Conservation (phyloP, 352 stramenopile species). For the Globisporangium takayamanum region DNA sequence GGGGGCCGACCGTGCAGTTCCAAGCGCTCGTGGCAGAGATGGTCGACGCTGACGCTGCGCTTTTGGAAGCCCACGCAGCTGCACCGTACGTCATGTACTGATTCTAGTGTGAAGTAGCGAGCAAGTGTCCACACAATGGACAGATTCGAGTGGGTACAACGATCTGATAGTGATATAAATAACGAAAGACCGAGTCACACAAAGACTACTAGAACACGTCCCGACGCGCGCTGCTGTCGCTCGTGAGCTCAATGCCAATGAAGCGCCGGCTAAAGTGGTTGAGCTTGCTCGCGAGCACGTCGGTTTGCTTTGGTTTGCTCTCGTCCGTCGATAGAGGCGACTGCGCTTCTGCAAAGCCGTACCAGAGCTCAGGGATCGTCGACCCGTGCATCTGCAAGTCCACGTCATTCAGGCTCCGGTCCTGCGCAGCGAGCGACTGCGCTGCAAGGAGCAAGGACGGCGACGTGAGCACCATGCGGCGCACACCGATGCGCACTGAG, state of each 20-base stretch:
- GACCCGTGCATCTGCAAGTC: constrained; percentile 37
- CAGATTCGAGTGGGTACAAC: not conserved
- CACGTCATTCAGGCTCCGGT: constrained; percentile 37
- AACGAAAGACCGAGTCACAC: not conserved
- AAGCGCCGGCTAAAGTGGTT: constrained; percentile 45
- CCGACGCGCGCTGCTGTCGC: constrained; percentile 25
- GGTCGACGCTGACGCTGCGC: constrained; percentile 81
- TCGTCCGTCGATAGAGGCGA: constrained; percentile 16
- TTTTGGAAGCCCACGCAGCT: constrained; percentile 15
- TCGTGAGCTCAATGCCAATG: constrained; percentile 46
- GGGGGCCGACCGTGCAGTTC: constrained; percentile 91
- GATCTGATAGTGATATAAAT: constrained; percentile 7
- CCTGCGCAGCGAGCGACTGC: constrained; percentile 30
- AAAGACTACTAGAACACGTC: constrained; percentile 44
- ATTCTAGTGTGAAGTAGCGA: not conserved
- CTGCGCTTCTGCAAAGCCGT: constrained; percentile 38
- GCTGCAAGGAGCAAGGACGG: constrained; percentile 37
- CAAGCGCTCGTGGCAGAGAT: constrained; percentile 94
- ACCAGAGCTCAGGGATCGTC: constrained; percentile 56
- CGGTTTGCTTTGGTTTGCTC: constrained; percentile 20
- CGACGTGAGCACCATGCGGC: constrained; percentile 52
- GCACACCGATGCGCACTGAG: constrained; percentile 37
- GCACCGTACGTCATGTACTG: constrained; percentile 6
- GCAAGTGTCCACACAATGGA: not conserved
- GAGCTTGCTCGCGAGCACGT: constrained; percentile 50